These are phyloP conservation scores for Brassica carinata DNA, from an alignment of 345 rosid species.

Conservation along the genomic window DNA sequence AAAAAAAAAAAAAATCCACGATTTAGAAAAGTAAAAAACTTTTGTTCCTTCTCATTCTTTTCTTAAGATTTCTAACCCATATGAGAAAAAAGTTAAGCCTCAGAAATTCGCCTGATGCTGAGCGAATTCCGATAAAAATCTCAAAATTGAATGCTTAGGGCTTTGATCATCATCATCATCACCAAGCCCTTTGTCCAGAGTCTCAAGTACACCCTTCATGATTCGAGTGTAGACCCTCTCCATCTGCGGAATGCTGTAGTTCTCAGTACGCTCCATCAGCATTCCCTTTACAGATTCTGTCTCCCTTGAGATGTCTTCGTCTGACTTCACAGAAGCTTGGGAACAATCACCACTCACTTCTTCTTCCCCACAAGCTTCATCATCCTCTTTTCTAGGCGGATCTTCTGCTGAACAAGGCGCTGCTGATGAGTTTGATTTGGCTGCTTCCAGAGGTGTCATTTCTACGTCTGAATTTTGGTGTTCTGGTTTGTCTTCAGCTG, in stretches of 20 bases:
- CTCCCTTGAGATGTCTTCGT: constrained; percentile 47
- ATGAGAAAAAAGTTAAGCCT: constrained; percentile 30
- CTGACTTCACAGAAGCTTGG: constrained; percentile 43
- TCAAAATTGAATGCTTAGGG: constrained; percentile 78
- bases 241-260: constrained; percentile 75
- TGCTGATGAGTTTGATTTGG: constrained; percentile 43
- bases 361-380: constrained; percentile 2
- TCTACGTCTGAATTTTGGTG: constrained; percentile 49
- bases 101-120: constrained; percentile 75
- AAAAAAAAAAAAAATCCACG: constrained; percentile 2
- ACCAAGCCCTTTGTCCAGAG: constrained; percentile 47
- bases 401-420: constrained; percentile 42
- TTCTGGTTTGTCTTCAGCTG: constrained; percentile 58
- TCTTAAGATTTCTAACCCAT: constrained; percentile 25
- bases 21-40: not conserved
- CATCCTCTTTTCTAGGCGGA: constrained; percentile 17
- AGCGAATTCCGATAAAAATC: constrained; percentile 70
- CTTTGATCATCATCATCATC: constrained; percentile 42
- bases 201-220: constrained; percentile 72
- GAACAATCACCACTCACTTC: constrained; percentile 29
- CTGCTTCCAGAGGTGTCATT: constrained; percentile 44
- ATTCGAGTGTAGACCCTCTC: constrained; percentile 79
- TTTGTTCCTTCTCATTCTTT: constrained; percentile 25
- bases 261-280: constrained; percentile 58
- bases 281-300: constrained; percentile 50